Evolutionary conservation across 2,329 filamentous ascomycete genomes (phyloP), one percentile per base, ranked within the genome.

Genomic region (Talaromyces sp.): DNA sequence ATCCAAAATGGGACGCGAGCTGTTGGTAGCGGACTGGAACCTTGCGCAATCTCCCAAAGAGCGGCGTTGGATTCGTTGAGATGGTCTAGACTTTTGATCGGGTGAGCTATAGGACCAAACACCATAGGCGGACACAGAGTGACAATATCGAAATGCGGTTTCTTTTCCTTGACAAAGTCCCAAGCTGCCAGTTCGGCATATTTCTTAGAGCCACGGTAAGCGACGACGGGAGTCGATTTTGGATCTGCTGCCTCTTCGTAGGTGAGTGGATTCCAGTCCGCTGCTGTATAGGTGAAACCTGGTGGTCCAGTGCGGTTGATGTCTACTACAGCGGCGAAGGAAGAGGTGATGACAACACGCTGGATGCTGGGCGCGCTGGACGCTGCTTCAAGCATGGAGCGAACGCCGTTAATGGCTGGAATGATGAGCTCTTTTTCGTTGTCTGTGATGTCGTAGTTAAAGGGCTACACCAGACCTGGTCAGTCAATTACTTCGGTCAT

Each of bases 51-150:
- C 23, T 69, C 72, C 78, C 78, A 81, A 0, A 81, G 69, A 64
- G 73, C 72, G 0, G 72, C 67, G 50, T 80, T 81, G 4, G 77
- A 79, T 61, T 80, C 77, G 61, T 81, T 81, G 3, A 82, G 69
- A 1, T 73, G 66, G 3, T 71, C 67, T 14, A 76, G 67, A 12
- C 64, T 69, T 0, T 68, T 56, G 1, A 81, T 69, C 0, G 77
- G 77, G 60, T 80, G 77, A 0, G 74, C 75, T 1, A 80, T 68
- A 0, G 80, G 80, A 0, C 80, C 80, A 62, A 81, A 80, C 0
- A 77, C 77, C 73, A 80, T 77, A 0, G 79, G 77, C 5, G 80
- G 79, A 55, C 78, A 80, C 9, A 81, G 69, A 0, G 79, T 76
- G 5, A 80, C 78, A n/a, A 82, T 65, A 58, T 80, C 77, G 58